Evolutionary conservation across 1,139 yeast genomes (phyloP).

Genomic region (Lizanozyma gosingica): DNA sequence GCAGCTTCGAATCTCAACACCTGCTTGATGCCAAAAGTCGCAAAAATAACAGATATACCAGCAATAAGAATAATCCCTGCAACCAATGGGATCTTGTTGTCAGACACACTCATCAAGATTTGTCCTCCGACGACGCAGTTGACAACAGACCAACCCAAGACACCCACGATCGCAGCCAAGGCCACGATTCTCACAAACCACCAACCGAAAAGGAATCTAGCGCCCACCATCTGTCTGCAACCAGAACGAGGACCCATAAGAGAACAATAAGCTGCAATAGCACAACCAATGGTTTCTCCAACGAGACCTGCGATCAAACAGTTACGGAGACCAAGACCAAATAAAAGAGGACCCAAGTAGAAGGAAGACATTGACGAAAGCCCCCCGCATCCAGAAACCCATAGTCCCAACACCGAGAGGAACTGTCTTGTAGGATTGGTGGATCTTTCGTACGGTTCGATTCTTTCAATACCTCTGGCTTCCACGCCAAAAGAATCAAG

Average conservation of each 20-base stretch:
- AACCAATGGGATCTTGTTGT: slow-evolving; percentile 55
- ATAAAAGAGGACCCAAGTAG: slow-evolving; percentile 64
- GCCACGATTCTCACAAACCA: slow-evolving; percentile 72
- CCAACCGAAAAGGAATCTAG: slow-evolving; percentile 74
- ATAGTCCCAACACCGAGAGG: slow-evolving; percentile 58
- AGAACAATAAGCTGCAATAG: slow-evolving; percentile 72
- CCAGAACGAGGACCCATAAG: slow-evolving; percentile 86
- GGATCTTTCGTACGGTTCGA: slow-evolving; percentile 60
- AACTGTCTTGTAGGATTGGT: slow-evolving; percentile 40
- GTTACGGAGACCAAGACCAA: slow-evolving; percentile 57
- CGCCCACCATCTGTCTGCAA: slow-evolving; percentile 77
- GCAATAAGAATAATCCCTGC: slow-evolving; percentile 70
- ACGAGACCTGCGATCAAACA: slow-evolving; percentile 51
- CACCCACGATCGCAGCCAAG: slow-evolving; percentile 60
- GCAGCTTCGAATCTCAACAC: slow-evolving; percentile 60
- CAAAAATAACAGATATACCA: slow-evolving; percentile 51
- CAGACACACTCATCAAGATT: slow-evolving; percentile 55
- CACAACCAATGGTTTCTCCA: slow-evolving; percentile 60
- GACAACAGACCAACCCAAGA: slow-evolving; percentile 82
- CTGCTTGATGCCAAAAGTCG: slow-evolving; percentile 69
- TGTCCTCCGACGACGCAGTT: slow-evolving; percentile 84
- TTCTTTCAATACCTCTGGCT: slow-evolving; percentile 73
- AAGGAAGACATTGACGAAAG: slow-evolving; percentile 78
- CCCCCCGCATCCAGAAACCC: slow-evolving; percentile 84
- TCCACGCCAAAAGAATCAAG: slow-evolving; percentile 53